These are phyloP conservation scores for Esteya vermicola DNA, from an alignment of 2,329 filamentous ascomycete genomes.

Conservation along the genomic window DNA sequence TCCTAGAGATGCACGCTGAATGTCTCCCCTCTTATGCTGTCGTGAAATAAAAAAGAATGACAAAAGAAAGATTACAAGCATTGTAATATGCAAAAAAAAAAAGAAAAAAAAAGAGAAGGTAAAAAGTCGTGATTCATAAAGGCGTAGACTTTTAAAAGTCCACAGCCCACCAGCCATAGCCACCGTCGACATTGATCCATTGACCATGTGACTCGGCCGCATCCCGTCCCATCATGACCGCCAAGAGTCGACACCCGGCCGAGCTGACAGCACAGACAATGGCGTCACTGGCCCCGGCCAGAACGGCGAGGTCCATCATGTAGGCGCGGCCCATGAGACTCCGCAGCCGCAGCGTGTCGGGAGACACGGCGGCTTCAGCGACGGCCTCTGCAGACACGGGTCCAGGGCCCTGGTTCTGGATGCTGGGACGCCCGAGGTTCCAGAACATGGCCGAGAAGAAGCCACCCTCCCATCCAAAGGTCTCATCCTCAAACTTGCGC, in stretches of 20 bases:
- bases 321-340: slow-evolving; percentile 70
- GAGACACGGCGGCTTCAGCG: slow-evolving; percentile 16
- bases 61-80: neutral
- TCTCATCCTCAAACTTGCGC: slow-evolving; percentile 57
- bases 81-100: neutral
- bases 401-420: neutral
- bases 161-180: slow-evolving; percentile 38
- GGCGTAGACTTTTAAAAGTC: neutral
- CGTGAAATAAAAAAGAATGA: neutral
- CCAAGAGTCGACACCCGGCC: slow-evolving; percentile 58
- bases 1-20: too few relatives aligned
- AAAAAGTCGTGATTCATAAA: neutral
- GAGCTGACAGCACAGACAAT: slow-evolving; percentile 67
- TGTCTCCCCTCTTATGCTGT: too few relatives aligned
- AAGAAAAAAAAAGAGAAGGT: neutral
- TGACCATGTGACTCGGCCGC: slow-evolving; percentile 40
- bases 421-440: slow-evolving; percentile 46
- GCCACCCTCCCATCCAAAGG: slow-evolving; percentile 76
- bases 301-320: slow-evolving; percentile 63
- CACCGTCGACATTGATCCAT: slow-evolving; percentile 73
- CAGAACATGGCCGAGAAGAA: slow-evolving; percentile 76
- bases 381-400: neutral
- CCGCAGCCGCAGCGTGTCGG: slow-evolving; percentile 50
- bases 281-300: slow-evolving; percentile 52
- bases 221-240: slow-evolving; percentile 81